phyloP scores from a whole-genome alignment of 306 rosid genomes.

The Cicer pinnatifidum region DNA sequence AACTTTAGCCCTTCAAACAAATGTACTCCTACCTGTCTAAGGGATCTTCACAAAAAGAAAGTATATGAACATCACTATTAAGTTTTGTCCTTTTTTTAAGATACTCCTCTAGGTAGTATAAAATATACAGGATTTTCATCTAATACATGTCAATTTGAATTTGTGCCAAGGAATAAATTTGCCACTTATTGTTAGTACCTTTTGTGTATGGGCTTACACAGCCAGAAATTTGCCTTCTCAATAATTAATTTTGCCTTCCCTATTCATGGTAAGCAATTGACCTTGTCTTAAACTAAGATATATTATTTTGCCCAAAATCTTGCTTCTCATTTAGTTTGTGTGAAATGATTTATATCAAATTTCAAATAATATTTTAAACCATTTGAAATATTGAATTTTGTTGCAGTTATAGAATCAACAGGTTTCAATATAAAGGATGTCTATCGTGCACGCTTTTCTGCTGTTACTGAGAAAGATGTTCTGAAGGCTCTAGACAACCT shows the following conservation, averaged over 20 bases:
- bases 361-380: conserved; percentile 34
- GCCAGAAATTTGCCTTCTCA: conserved; percentile 35
- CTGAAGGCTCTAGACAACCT: conserved; percentile 87
- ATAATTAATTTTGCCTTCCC: conserved; percentile 21
- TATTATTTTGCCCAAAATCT: conserved; percentile 27
- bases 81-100: conserved; percentile 14
- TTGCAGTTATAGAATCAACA: conserved; percentile 86
- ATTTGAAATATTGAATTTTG: conserved; percentile 41
- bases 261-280: conserved; percentile 10
- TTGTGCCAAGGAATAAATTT: conserved; percentile 12
- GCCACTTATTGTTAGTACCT: conserved; percentile 18
- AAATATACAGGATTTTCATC: neutral
- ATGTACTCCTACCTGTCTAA: conserved; percentile 2
- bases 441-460: conserved; percentile 92
- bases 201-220: conserved; percentile 19
- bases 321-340: conserved; percentile 32
- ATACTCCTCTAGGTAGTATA: conserved; percentile 19
- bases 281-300: conserved; percentile 18
- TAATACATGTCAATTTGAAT: conserved; percentile 27
- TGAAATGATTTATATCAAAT: conserved; percentile 33
- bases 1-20: conserved; percentile 27
- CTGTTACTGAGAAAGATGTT: conserved; percentile 91
- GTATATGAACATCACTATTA: neutral
- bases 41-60: conserved; percentile 15
- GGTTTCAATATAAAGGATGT: conserved; percentile 63